Conservation (phyloP, 345 rosid genomes). For the Ceriops zippeliana region DNA sequence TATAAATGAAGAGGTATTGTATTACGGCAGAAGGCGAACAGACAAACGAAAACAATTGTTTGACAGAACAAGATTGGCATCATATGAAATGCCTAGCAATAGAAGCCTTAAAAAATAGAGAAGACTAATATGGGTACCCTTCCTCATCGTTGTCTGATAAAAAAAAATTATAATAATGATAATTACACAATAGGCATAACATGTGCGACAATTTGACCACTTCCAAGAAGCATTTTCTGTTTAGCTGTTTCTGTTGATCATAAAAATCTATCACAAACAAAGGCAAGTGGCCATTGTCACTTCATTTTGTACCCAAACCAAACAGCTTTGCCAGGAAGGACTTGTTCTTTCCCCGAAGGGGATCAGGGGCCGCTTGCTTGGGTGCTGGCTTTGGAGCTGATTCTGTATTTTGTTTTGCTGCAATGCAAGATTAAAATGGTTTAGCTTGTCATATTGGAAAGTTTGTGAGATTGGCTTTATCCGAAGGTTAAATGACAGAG, state of each 20-base stretch:
- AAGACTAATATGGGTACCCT: neutral
- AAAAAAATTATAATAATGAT: neutral
- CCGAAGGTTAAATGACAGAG: neutral
- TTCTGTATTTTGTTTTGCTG: constrained; percentile 35
- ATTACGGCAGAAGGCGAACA: neutral
- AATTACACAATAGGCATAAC: constrained; percentile 9
- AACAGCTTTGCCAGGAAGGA: constrained; percentile 56
- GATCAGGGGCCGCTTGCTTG: constrained; percentile 16
- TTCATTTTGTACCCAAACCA: constrained; percentile 52
- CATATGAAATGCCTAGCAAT: neutral
- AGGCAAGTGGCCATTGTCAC: neutral
- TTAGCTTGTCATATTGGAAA: neutral
- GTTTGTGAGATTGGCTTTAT: neutral
- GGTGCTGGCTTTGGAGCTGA: constrained; percentile 26
- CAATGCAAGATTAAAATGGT: neutral
- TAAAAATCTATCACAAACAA: neutral
- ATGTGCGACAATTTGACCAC: neutral
- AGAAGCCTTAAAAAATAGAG: neutral
- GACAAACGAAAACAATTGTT: constrained; percentile 1
- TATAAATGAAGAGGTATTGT: neutral
- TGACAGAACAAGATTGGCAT: constrained; percentile 3
- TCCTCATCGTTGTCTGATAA: neutral
- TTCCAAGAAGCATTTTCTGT: neutral
- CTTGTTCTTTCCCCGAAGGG: constrained; percentile 44
- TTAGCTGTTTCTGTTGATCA: neutral